phyloP scores from a whole-genome alignment of 257 asterid genomes.

The Jasminum sambac region DNA sequence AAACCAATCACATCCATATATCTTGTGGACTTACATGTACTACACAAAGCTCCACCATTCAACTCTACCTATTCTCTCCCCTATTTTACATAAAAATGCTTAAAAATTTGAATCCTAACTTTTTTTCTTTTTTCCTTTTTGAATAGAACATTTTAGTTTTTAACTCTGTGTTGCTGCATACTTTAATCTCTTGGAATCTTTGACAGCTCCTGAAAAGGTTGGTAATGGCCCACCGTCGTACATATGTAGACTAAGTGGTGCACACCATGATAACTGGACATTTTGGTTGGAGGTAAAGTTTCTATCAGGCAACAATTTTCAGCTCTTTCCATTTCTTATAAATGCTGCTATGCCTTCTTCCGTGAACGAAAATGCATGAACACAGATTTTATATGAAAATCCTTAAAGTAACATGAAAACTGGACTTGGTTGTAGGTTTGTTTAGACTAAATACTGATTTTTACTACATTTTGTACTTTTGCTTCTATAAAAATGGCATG shows the following conservation, averaged over 20 bases:
- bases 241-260: conserved; percentile 80
- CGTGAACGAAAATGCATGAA: neutral
- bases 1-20: too few species aligned
- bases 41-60: too few species aligned
- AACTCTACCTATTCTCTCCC: too few species aligned
- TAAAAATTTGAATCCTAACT: too few species aligned
- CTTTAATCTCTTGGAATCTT: conserved; percentile 34
- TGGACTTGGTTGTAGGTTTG: neutral
- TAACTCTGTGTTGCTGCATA: conserved; percentile 10
- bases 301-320: neutral
- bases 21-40: too few species aligned
- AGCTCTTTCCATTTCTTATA: neutral
- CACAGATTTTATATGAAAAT: neutral
- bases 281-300: conserved; percentile 93
- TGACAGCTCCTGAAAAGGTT: conserved; percentile 60
- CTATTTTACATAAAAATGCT: too few species aligned
- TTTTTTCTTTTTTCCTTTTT: too few species aligned
- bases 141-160: too few species aligned
- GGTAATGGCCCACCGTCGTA: conserved; percentile 76
- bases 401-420: neutral
- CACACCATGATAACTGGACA: conserved; percentile 74
- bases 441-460: neutral
- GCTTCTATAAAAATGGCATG: neutral
- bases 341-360: neutral
- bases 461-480: neutral